Conservation (phyloP, 2,329 filamentous ascomycete species). For the Stagonosporopsis chrysanthemi region DNA sequence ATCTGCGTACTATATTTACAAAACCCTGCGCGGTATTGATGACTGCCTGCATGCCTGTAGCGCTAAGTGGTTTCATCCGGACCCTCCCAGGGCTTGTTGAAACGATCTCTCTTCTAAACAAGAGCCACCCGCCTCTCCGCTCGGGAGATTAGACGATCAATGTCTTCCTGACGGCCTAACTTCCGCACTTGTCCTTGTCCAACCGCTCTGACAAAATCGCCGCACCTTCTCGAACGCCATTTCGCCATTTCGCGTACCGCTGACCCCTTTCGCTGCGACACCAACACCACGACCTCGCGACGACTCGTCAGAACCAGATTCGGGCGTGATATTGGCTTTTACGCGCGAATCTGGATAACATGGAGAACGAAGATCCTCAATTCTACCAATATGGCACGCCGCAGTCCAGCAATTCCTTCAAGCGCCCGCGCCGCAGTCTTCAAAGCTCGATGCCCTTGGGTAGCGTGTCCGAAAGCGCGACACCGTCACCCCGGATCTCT, state of each 20-base stretch:
- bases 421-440: slow-evolving; percentile 49
- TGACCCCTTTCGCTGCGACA: slow-evolving; percentile 38
- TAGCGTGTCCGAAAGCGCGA: slow-evolving; percentile 48
- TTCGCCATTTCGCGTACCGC: slow-evolving; percentile 37
- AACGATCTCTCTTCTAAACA: slow-evolving; percentile 49
- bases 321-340: slow-evolving; percentile 47
- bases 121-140: slow-evolving; percentile 48
- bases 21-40: slow-evolving; percentile 41
- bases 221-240: slow-evolving; percentile 46
- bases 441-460: slow-evolving; percentile 47
- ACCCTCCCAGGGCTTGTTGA: slow-evolving; percentile 37
- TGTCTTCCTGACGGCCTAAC: slow-evolving; percentile 49
- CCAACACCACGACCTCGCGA: slow-evolving; percentile 36
- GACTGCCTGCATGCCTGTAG: slow-evolving; percentile 48
- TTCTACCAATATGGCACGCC: slow-evolving; percentile 47
- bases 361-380: slow-evolving; percentile 50
- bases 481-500: slow-evolving; percentile 46
- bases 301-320: slow-evolving; percentile 42
- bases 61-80: slow-evolving; percentile 44
- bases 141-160: slow-evolving; percentile 52
- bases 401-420: slow-evolving; percentile 46
- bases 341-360: slow-evolving; percentile 43
- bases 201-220: slow-evolving; percentile 44
- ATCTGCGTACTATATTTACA: slow-evolving; percentile 43
- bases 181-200: slow-evolving; percentile 43